Base-by-base conservation (phyloP, 2,329 filamentous ascomycete species). In the Botrytis paeoniae region DNA sequence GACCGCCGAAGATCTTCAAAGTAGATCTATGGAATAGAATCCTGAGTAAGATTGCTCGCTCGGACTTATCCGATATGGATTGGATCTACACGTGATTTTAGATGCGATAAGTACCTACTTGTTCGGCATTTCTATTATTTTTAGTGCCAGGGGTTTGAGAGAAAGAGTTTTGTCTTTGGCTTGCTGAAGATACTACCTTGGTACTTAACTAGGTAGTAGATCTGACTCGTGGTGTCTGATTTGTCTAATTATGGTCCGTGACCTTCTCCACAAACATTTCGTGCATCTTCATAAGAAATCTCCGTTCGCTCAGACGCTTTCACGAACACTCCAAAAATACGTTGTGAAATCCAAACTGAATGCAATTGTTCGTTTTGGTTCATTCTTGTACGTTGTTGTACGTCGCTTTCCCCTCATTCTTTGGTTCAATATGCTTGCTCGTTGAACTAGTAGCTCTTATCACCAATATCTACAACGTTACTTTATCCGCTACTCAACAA, bases 381-480 rank as follows among this genome's bases (percentile, higher is more conserved):
- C 43, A 9, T 29, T 57, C n/a, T 57, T 16, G 51, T 57, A 57
- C 45, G 0, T 69, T 43, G 18, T 43, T 14, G 18, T 57, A 57
- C n/a, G n/a, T 57, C 65, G 39, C 10, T 57, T 14, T 32, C n/a
- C 7, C 37, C 48, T n/a, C 48, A 57, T 57, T 32, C 1, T 29
- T 37, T 32, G n/a, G n/a, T 10, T 41, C 18, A 68, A 25, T 29
- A 22, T 22, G 35, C 35, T 71, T 3, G 8, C 18, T 35, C 69
- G 25, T 45, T 22, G 32, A 60, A 45, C 32, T 18, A 10, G 35
- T 57, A 54, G 18, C 59, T 66, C 45, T 45, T 29, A 66, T 54
- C 69, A 51, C 35, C 39, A 71, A 65, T 71, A 61, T 61, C 35
- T 66, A 71, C 70, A 59, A 66, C 70, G 61, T 71, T 59, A 59